Percentiles rank a stretch among this genome's conserved stretches.
phyloP scores from a whole-genome alignment of 805 yeast genomes.

The Kockiozyma suomiensis region DNA sequence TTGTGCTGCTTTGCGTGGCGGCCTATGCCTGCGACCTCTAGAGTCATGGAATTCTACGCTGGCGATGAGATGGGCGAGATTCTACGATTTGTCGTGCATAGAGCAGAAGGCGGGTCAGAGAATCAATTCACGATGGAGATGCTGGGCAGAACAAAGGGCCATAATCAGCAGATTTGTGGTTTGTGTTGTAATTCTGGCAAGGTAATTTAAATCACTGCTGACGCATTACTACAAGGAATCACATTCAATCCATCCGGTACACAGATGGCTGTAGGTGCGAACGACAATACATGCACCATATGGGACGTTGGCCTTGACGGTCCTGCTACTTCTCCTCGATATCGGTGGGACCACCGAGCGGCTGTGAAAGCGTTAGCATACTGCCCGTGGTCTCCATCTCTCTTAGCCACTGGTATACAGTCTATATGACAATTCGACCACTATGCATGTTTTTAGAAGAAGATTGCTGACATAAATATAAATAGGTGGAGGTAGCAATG shows the following conservation, averaged over 20 bases:
- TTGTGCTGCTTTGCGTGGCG: constrained; percentile 36
- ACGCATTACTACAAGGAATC: constrained; percentile 48
- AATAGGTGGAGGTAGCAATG: constrained; percentile 82
- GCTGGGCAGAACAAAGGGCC: constrained; percentile 32
- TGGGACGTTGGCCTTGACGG: constrained; percentile 58
- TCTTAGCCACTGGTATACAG: constrained; percentile 62
- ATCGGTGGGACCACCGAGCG: constrained; percentile 66
- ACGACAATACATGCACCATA: constrained; percentile 76
- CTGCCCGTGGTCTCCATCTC: constrained; percentile 84
- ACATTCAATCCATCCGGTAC: constrained; percentile 57
- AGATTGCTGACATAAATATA: neutral
- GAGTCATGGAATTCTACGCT: constrained; percentile 28
- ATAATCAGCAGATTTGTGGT: constrained; percentile 39
- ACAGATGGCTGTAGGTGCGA: constrained; percentile 78
- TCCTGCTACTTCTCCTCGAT: constrained; percentile 49
- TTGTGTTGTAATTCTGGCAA: neutral
- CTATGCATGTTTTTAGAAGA: neutral
- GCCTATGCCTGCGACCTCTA: constrained; percentile 12
- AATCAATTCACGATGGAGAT: constrained; percentile 4
- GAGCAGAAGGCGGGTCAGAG: neutral
- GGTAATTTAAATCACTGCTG: neutral
- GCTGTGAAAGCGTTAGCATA: constrained; percentile 89
- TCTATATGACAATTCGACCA: neutral
- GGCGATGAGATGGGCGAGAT: constrained; percentile 38
- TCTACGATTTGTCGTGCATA: constrained; percentile 16